Conservation (phyloP, 2,329 filamentous ascomycete genomes). For the Curvularia verruculosa region DNA sequence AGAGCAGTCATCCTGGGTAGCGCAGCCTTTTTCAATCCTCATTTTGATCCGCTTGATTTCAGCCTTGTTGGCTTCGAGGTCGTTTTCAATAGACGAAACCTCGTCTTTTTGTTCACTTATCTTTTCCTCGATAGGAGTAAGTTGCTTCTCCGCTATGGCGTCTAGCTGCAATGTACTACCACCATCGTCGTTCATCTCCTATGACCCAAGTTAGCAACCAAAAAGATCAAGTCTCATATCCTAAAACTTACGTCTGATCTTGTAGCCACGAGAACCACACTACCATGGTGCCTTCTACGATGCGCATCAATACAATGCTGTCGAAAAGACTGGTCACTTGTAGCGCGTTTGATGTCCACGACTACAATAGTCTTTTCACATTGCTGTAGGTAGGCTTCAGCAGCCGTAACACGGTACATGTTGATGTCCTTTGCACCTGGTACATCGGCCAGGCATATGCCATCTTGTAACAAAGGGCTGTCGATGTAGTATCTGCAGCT, state of each 20-base stretch:
- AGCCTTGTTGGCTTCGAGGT: not conserved
- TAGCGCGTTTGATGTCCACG: conserved; percentile 20
- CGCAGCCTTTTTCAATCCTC: not conserved
- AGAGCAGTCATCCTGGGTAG: not conserved
- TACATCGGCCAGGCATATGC: conserved; percentile 20
- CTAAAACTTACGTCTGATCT: conserved; percentile 20
- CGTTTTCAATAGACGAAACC: not conserved
- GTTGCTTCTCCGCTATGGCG: conserved; percentile 1
- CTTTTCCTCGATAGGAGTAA: conserved; percentile 6
- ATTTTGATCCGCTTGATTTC: conserved; percentile 6
- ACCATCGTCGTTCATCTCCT: conserved; percentile 16
- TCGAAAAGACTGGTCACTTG: conserved; percentile 14
- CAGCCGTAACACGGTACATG: conserved; percentile 11
- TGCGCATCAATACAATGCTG: conserved; percentile 21
- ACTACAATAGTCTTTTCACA: conserved; percentile 32
- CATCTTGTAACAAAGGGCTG: conserved; percentile 1
- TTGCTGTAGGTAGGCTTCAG: conserved; percentile 21
- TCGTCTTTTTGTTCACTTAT: not conserved
- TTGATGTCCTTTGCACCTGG: conserved; percentile 26
- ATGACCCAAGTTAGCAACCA: not conserved
- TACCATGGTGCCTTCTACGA: conserved; percentile 22
- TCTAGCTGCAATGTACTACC: conserved; percentile 5
- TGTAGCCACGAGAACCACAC: conserved; percentile 27
- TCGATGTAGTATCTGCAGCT: conserved; percentile 3
- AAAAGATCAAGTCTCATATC: not conserved